Conservation (phyloP, 768 basidiomycete genomes). For the Russula sp. region DNA sequence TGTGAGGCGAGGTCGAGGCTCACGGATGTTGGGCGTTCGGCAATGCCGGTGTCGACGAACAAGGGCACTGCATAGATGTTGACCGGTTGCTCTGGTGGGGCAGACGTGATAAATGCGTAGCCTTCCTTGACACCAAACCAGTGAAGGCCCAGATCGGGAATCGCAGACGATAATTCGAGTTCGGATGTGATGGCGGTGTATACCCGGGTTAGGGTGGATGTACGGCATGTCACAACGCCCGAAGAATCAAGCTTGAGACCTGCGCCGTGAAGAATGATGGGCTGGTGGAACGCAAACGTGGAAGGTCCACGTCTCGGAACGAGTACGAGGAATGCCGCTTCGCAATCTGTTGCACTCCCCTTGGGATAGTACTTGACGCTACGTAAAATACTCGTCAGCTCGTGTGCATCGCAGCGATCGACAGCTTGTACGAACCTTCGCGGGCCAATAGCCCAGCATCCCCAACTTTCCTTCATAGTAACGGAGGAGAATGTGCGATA, state of each 20-base stretch:
- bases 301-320: conserved; percentile 11
- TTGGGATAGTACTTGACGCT: conserved; percentile 19
- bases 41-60: background rate
- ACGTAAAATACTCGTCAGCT: background rate
- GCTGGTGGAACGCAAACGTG: conserved; percentile 18
- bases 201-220: conserved; percentile 11
- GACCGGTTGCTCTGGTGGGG: conserved; percentile 7
- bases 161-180: conserved; percentile 4
- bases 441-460: conserved; percentile 29
- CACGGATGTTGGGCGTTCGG: conserved; percentile 1
- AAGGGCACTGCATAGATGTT: conserved; percentile 15
- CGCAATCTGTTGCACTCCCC: conserved; percentile 7
- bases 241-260: conserved; percentile 12
- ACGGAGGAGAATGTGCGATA: conserved; percentile 22
- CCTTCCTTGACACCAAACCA: conserved; percentile 19
- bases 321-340: conserved; percentile 18
- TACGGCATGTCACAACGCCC: conserved; percentile 6
- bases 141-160: conserved; percentile 20
- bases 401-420: background rate
- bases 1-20: conserved; percentile 12
- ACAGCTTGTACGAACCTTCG: conserved; percentile 15
- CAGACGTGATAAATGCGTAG: conserved; percentile 16
- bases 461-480: conserved; percentile 25
- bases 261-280: conserved; percentile 21
- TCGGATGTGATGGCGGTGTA: conserved; percentile 15